Evolutionary conservation across 2,329 filamentous ascomycete species (phyloP), one percentile per base, ranked within the genome.

Genomic region (Dactylellina parvicollis): DNA sequence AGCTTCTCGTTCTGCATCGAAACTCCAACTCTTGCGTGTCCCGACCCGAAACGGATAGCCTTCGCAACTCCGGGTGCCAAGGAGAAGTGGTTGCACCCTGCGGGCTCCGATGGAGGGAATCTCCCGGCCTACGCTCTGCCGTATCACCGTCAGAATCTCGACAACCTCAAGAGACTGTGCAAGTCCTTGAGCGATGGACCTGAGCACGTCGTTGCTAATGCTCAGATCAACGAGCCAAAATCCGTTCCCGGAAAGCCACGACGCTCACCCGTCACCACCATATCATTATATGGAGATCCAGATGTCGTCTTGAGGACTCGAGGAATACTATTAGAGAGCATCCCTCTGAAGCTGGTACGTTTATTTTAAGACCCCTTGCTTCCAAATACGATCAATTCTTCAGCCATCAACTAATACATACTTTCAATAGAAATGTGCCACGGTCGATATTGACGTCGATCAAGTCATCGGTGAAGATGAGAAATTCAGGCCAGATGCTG

Each of bases 1-100:
- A 92, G 96, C 82, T 90, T 96, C 81, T 94, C 92, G 76, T 98
- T 99, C 88, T 98, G 97, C 80, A 90, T 99, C 52, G 95, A 95
- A 74, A 97, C 98, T 82, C 89, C 92, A 77, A 96, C 94, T 79
- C 88, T 99, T 74, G 87, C 91, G 75, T 95, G 95, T 32, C 95
- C 95, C 75, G 92, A 98, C 79, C 90, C 90, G 77, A 92, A 97
- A 81, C 93, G 98, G 81, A 92, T 99, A 78, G 87, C 98, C 74
- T 94, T 97, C 82, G 92, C 94, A 75, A 96, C 91, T 75, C 88
- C 89, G 67, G 91, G 92, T 77, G 93, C 94, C 73, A 89, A 96
- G 76, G 87, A 94, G 76, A 89, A 92, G 80, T 99, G 95, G 95
- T 95, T 92, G 55, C 94, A 96, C 81, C 90, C 94, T 75, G 91